Conservation (phyloP, 2,329 filamentous ascomycete species). For the Colletotrichum sansevieriae region DNA sequence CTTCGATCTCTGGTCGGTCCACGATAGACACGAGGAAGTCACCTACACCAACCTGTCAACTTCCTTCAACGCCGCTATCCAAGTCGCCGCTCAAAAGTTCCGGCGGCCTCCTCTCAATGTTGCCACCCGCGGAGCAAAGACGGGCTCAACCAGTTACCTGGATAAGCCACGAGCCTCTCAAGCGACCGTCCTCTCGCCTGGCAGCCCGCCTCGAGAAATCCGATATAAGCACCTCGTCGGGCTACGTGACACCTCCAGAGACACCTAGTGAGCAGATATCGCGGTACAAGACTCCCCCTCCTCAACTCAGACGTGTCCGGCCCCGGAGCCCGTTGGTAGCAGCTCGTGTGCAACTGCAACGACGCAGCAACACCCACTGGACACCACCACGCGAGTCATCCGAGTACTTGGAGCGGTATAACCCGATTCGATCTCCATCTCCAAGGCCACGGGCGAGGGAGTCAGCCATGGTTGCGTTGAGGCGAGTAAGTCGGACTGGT, state of each 20-base stretch:
- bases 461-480: slow-evolving; percentile 17
- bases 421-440: slow-evolving; percentile 43
- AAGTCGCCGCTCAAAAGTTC: slow-evolving; percentile 2
- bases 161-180: slow-evolving; percentile 55
- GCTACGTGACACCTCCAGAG: slow-evolving; percentile 50
- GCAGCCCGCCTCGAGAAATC: slow-evolving; percentile 42
- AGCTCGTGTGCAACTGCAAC: neutral
- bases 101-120: neutral
- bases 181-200: slow-evolving; percentile 54
- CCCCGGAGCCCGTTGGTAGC: slow-evolving; percentile 23
- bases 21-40: slow-evolving; percentile 16
- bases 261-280: slow-evolving; percentile 42
- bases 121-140: slow-evolving; percentile 11
- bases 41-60: slow-evolving; percentile 3
- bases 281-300: slow-evolving; percentile 18
- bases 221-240: slow-evolving; percentile 44
- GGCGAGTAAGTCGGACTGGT: slow-evolving; percentile 14
- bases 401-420: slow-evolving; percentile 53
- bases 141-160: slow-evolving; percentile 45
- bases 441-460: slow-evolving; percentile 12
- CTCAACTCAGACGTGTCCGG: slow-evolving; percentile 23
- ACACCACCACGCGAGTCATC: slow-evolving; percentile 46
- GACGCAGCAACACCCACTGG: slow-evolving; percentile 2
- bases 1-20: slow-evolving; percentile 19
- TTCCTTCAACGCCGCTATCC: slow-evolving; percentile 19